Evolutionary conservation across 768 basidiomycete genomes (phyloP), one percentile per base, ranked within the genome.

Genomic region (Hygrophoropsis aurantiaca): DNA sequence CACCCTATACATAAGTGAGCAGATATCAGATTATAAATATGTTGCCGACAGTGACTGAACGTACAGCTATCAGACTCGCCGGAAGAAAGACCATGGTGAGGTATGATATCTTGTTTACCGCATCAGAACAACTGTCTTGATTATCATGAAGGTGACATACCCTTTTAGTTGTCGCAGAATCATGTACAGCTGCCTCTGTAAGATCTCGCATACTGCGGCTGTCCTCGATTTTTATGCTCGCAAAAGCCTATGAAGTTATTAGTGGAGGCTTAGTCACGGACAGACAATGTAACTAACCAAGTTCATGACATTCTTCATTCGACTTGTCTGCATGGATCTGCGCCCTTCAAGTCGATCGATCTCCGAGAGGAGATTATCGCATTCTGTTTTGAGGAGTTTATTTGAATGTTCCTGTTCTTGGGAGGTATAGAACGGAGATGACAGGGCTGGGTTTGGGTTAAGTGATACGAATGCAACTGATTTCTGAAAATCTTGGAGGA

Each of bases 11-110:
- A 13, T 3, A 7, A 4, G 23, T 23, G 21, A n/a, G n/a, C n/a
- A n/a, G n/a, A n/a, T n/a, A n/a, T n/a, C n/a, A n/a, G n/a, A n/a
- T n/a, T n/a, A n/a, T n/a, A n/a, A n/a, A n/a, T n/a, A n/a, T n/a
- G n/a, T n/a, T n/a, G 73, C 7, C 73, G 72, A 34, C 15, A 39
- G 30, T 26, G 24, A 32, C 21, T 11, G 47, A 9, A n/a, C 64
- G 50, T 18, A 70, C 68, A 0, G 67, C 54, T 27, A 63, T 30
- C 39, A 84, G 78, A 11, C 74, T 73, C 2, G 78, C 74, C 0
- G 82, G 82, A 8, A 84, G 64, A 58, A 83, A 84, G 15, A 81
- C 57, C 79, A 82, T 83, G 0, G 81, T 79, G 2, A 84, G 61
- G 49, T 81, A 81, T 0, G 79, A 58, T 13, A 65, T 63, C 64